Conservation (phyloP, 352 stramenopile species). For the Globisporangium irregulare region DNA sequence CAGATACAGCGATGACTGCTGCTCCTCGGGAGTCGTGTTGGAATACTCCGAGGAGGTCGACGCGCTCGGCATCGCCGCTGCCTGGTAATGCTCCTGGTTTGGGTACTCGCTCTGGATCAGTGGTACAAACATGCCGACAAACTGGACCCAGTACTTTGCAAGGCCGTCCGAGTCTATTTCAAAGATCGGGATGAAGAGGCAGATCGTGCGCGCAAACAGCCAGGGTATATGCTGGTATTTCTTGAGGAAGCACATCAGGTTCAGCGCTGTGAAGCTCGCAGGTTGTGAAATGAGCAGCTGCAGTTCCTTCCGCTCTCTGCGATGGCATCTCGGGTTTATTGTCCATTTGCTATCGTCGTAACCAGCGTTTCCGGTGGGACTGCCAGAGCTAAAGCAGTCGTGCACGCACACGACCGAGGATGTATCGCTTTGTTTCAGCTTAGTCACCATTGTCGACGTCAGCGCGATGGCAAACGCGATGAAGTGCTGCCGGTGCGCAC, state of each 20-base stretch:
- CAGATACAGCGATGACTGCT: conserved; percentile 27
- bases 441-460: conserved; percentile 12
- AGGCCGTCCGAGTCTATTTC: conserved; percentile 22
- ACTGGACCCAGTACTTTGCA: conserved; percentile 32
- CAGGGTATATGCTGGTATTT: conserved; percentile 27
- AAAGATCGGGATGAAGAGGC: conserved; percentile 32
- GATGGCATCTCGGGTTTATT: conserved; percentile 12
- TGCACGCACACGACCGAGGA: background rate
- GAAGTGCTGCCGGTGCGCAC: conserved; percentile 29
- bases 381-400: conserved; percentile 5
- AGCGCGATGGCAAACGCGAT: conserved; percentile 28
- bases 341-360: background rate
- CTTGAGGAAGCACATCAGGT: conserved; percentile 33
- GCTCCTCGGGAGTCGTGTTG: conserved; percentile 15
- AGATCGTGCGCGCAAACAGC: conserved; percentile 30
- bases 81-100: conserved; percentile 30
- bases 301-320: conserved; percentile 21
- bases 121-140: conserved; percentile 26
- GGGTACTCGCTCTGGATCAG: conserved; percentile 23
- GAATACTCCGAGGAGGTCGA: conserved; percentile 1
- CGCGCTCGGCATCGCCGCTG: conserved; percentile 29
- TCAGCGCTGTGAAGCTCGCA: conserved; percentile 29
- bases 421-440: background rate
- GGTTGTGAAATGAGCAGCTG: conserved; percentile 19
- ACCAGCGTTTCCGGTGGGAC: background rate